phyloP scores from a whole-genome alignment of 169 alveolate genomes.

The Amoebophrya sp. region DNA sequence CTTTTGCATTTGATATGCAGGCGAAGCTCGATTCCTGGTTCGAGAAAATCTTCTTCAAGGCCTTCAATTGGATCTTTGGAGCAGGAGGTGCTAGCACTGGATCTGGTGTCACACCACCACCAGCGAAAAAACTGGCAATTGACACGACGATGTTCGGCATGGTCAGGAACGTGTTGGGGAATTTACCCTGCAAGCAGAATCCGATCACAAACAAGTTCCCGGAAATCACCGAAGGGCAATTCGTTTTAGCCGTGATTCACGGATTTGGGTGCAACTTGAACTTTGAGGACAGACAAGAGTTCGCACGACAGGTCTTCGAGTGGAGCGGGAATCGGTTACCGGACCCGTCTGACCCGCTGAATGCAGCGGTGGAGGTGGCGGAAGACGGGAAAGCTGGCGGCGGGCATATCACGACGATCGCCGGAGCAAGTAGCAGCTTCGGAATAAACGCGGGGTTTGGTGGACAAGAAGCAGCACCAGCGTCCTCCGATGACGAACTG shows the following conservation, averaged over 20 bases:
- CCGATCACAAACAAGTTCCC: background rate
- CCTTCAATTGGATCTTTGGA: conserved; percentile 58
- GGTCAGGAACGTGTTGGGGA: conserved; percentile 66
- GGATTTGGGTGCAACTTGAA: conserved; percentile 76
- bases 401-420: background rate
- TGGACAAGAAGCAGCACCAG: too few relatives aligned
- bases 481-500: conserved; percentile 47
- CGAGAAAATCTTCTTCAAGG: conserved; percentile 65
- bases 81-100: too few relatives aligned
- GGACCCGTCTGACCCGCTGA: conserved; percentile 59
- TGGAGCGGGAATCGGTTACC: conserved; percentile 67
- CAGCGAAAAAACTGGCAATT: conserved; percentile 52
- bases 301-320: conserved; percentile 63
- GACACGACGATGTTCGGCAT: conserved; percentile 81
- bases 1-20: conserved; percentile 40
- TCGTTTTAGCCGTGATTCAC: conserved; percentile 64
- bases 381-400: background rate
- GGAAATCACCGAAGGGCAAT: conserved; percentile 57
- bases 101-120: too few relatives aligned
- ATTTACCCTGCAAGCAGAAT: conserved; percentile 42
- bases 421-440: background rate
- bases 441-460: background rate
- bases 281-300: conserved; percentile 54
- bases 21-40: conserved; percentile 62
- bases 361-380: background rate